phyloP scores from a whole-genome alignment of 768 basidiomycete species.

The Termitomyces sp. region DNA sequence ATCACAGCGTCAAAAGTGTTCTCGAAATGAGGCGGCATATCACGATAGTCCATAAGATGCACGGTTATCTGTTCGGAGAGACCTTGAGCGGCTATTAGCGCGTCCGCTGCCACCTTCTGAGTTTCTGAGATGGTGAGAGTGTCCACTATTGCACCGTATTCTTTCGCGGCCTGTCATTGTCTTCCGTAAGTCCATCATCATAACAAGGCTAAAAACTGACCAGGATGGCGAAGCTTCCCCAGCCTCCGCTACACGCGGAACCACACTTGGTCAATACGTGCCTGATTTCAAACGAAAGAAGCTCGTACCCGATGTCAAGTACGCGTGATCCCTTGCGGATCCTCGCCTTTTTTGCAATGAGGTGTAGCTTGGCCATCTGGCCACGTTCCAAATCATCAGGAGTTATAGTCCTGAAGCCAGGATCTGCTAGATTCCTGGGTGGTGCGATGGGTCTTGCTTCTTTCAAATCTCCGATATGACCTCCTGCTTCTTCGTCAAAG shows the following conservation, averaged over 20 bases:
- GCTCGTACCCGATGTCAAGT: slow-evolving; percentile 11
- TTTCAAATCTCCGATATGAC: slow-evolving; percentile 10
- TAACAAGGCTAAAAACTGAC: background rate
- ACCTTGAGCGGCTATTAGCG: slow-evolving; percentile 50
- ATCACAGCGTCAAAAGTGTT: slow-evolving; percentile 53
- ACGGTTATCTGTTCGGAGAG: slow-evolving; percentile 51
- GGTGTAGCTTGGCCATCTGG: slow-evolving; percentile 14
- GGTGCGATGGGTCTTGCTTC: slow-evolving; percentile 10
- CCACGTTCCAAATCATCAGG: slow-evolving; percentile 14
- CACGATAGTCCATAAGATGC: slow-evolving; percentile 68
- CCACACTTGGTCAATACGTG: background rate
- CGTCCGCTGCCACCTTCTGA: slow-evolving; percentile 62
- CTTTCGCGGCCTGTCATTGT: slow-evolving; percentile 25
- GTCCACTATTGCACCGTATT: slow-evolving; percentile 57
- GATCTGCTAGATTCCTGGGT: slow-evolving; percentile 6
- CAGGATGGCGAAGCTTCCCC: slow-evolving; percentile 13
- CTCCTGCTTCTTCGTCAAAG: slow-evolving; percentile 10
- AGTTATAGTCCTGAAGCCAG: background rate
- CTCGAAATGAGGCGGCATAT: slow-evolving; percentile 51
- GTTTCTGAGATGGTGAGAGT: slow-evolving; percentile 63
- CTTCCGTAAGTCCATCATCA: background rate
- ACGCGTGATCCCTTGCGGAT: slow-evolving; percentile 8
- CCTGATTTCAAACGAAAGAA: background rate
- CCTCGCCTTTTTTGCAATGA: slow-evolving; percentile 11
- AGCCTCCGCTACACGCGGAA: background rate